phyloP scores from a whole-genome alignment of 2,329 filamentous ascomycete species.

The Furcasterigmium sp. region DNA sequence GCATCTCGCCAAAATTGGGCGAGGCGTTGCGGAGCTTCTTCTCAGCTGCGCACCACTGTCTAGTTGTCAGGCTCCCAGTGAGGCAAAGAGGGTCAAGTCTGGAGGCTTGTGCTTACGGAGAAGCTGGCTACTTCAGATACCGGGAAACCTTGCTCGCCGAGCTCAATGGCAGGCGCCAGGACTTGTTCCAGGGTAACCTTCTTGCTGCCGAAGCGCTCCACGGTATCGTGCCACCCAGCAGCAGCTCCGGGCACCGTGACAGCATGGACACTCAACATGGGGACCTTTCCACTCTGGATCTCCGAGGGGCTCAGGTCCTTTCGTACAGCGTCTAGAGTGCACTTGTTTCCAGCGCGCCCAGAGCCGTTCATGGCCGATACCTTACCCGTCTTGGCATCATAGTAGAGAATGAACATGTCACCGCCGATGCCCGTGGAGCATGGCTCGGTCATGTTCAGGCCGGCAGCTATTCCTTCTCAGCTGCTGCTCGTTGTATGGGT shows the following conservation, averaged over 20 bases:
- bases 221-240: constrained; percentile 87
- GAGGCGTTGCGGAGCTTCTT: constrained; percentile 63
- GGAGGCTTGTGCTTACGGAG: constrained; percentile 46
- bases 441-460: constrained; percentile 89
- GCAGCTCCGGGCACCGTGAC: constrained; percentile 87
- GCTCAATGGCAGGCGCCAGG: constrained; percentile 73
- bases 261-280: constrained; percentile 70
- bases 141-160: constrained; percentile 85
- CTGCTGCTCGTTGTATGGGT: neutral
- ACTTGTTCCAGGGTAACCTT: constrained; percentile 74
- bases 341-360: constrained; percentile 69
- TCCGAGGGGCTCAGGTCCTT: constrained; percentile 61
- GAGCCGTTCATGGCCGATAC: constrained; percentile 89
- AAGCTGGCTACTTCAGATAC: constrained; percentile 73
- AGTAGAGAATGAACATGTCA: constrained; percentile 95
- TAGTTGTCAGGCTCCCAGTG: neutral
- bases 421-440: constrained; percentile 91
- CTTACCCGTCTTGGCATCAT: constrained; percentile 74
- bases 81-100: neutral
- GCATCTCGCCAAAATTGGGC: constrained; percentile 80
- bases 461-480: constrained; percentile 57
- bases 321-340: constrained; percentile 64
- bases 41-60: constrained; percentile 69
- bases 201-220: constrained; percentile 85
- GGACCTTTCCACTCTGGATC: constrained; percentile 55